Base-by-base conservation (phyloP, 163 green algal genomes). In the Chlorella variabilis region DNA sequence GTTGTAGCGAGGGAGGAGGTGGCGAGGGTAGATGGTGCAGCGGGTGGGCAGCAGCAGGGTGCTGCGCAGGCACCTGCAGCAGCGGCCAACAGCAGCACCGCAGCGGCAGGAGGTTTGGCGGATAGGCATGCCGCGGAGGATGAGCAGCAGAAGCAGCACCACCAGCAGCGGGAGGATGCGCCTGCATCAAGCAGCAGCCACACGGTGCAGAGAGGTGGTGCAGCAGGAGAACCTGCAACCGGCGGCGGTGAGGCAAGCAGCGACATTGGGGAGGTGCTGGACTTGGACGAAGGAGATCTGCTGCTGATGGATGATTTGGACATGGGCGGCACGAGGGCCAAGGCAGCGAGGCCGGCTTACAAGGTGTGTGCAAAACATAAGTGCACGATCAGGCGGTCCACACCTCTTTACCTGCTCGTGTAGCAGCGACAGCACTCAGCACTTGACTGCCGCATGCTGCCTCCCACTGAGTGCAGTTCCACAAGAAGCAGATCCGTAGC, bases 401-500 rank as follows among this genome's bases (percentile, higher is more conserved):
- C n/a, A n/a, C n/a, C n/a, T n/a, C n/a, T n/a, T n/a, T n/a, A n/a
- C n/a, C n/a, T n/a, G n/a, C n/a, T n/a, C n/a, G n/a, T n/a, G n/a
- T n/a, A n/a, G n/a, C n/a, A n/a, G n/a, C n/a, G n/a, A n/a, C n/a
- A n/a, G n/a, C n/a, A n/a, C n/a, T n/a, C n/a, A n/a, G n/a, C n/a
- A n/a, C n/a, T n/a, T n/a, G n/a, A n/a, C n/a, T n/a, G n/a, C n/a
- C n/a, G n/a, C n/a, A n/a, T n/a, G n/a, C n/a, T n/a, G n/a, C 9
- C 38, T 36, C 6, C 51, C n/a, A n/a, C 21, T 61, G 25, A 39
- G 2, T 45, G 56, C 73, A 98, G 85, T 97, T 97, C 61, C 90
- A 98, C 39, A 97, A 97, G 81, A 97, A 97, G 82, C 77, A 89
- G n/a, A 49, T 85, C 0, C 74, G 91, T 20, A 91, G 39, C 31